Evolutionary conservation across 257 asterid species (phyloP).

Genomic region (Lycium ferocissimum): DNA sequence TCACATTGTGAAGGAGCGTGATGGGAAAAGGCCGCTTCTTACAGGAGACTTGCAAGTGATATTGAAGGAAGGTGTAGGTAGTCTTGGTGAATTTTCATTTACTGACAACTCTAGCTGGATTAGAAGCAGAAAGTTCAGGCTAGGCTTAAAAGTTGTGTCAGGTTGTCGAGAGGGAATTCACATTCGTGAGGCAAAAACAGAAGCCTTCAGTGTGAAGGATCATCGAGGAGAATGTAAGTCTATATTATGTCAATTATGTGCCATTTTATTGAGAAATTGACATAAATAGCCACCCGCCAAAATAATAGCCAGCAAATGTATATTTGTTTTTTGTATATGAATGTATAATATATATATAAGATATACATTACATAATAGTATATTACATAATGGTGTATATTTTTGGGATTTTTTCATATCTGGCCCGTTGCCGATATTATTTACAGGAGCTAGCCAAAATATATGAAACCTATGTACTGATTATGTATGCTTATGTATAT

Average conservation of each 20-base stretch:
- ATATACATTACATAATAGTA: no score
- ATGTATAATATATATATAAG: no score
- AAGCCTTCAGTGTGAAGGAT: constrained; percentile 97
- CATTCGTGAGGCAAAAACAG: constrained; percentile 94
- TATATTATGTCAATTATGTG: constrained; percentile 9
- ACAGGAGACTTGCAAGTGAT: constrained; percentile 47
- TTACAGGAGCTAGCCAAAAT: no score
- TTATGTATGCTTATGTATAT: no score
- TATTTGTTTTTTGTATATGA: no score
- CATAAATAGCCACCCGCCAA: no score
- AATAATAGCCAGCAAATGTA: no score
- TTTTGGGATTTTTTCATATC: no score
- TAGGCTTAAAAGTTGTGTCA: constrained; percentile 81
- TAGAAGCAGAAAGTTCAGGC: constrained; percentile 91
- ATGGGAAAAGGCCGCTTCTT: constrained; percentile 50
- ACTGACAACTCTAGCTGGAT: constrained; percentile 99
- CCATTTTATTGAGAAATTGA: background rate
- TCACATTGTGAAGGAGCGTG: constrained; percentile 43
- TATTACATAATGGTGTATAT: no score
- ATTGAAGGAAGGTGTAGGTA: constrained; percentile 48
- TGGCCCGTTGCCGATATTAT: no score
- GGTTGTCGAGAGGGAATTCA: constrained; percentile 65
- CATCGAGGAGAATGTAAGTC: constrained; percentile 98
- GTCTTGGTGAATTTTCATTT: constrained; percentile 48
- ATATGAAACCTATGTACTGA: no score